Conservation (phyloP, 2,329 filamentous ascomycete genomes). For the Fusarium pininemorale region DNA sequence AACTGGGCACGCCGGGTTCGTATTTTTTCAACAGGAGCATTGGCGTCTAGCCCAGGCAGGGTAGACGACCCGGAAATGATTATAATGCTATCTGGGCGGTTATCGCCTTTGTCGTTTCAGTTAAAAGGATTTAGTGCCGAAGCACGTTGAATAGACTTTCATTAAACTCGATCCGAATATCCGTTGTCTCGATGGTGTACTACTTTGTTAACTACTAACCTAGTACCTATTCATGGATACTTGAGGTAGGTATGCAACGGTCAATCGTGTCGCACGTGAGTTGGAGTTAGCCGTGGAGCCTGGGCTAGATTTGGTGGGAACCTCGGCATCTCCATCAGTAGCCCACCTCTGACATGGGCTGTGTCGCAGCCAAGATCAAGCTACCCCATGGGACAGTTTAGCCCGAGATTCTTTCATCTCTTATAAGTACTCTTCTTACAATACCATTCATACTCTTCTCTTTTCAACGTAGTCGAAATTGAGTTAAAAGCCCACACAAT, state of each 20-base stretch:
- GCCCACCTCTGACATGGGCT: conserved; percentile 17
- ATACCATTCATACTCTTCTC: not conserved
- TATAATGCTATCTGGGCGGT: conserved; percentile 44
- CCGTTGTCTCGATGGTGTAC: not conserved
- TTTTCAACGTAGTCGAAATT: not conserved
- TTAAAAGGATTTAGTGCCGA: conserved; percentile 25
- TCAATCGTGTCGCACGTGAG: conserved; percentile 15
- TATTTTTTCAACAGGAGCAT: conserved; percentile 41
- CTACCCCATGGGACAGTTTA: not conserved
- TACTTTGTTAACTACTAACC: not conserved
- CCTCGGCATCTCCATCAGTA: conserved; percentile 39
- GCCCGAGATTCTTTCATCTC: not conserved
- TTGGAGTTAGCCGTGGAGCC: not conserved
- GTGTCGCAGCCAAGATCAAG: conserved; percentile 10
- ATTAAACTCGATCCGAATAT: conserved; percentile 6
- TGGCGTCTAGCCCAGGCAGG: conserved; percentile 40
- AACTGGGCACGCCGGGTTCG: conserved; percentile 35
- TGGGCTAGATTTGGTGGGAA: conserved; percentile 20
- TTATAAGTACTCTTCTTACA: not conserved
- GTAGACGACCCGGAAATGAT: conserved; percentile 39
- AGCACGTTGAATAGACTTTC: conserved; percentile 39
- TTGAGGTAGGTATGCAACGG: not conserved
- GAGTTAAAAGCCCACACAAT: conserved; percentile 10
- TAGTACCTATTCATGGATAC: not conserved
- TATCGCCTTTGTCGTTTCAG: conserved; percentile 37